A percentile compares a stretch with the other conserved stretches of the same genome.
Evolutionary conservation across 805 yeast species (phyloP).

Genomic region (Clavispora asparagi): DNA sequence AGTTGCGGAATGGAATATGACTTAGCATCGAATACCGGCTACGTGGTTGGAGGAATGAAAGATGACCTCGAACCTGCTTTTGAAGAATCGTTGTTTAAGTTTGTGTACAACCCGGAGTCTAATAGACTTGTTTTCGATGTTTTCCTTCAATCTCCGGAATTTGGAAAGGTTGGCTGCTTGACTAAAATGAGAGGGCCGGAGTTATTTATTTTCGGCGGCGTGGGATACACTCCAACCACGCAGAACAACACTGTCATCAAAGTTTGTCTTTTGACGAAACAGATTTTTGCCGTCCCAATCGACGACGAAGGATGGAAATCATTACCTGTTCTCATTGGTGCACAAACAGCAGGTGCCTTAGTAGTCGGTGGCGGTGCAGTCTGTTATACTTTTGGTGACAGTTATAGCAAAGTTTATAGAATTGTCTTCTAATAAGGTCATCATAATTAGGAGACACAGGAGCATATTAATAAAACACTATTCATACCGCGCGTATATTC

Average conservation of each 20-base stretch:
- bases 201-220: constrained; percentile 55
- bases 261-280: constrained; percentile 15
- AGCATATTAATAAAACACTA: too few relatives aligned
- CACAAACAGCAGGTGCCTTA: constrained; percentile 30
- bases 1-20: constrained; percentile 35
- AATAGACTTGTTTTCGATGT: constrained; percentile 7
- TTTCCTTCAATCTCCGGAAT: constrained; percentile 20
- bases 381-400: constrained; percentile 72
- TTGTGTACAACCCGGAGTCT: constrained; percentile 8
- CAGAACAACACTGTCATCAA: constrained; percentile 24
- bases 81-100: constrained; percentile 30
- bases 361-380: constrained; percentile 71
- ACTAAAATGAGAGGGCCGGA: constrained; percentile 22
- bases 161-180: constrained; percentile 49
- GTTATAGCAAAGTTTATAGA: constrained; percentile 22
- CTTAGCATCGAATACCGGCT: constrained; percentile 26
- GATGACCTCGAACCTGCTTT: constrained; percentile 24
- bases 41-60: constrained; percentile 45
- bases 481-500: too few relatives aligned
- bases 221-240: constrained; percentile 37
- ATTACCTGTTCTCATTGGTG: constrained; percentile 53
- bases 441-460: too few relatives aligned
- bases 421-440: neutral
- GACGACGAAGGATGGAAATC: constrained; percentile 33
- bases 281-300: constrained; percentile 14